phyloP scores from a whole-genome alignment of 2,329 filamentous ascomycete species.

The Mariannaea elegans region DNA sequence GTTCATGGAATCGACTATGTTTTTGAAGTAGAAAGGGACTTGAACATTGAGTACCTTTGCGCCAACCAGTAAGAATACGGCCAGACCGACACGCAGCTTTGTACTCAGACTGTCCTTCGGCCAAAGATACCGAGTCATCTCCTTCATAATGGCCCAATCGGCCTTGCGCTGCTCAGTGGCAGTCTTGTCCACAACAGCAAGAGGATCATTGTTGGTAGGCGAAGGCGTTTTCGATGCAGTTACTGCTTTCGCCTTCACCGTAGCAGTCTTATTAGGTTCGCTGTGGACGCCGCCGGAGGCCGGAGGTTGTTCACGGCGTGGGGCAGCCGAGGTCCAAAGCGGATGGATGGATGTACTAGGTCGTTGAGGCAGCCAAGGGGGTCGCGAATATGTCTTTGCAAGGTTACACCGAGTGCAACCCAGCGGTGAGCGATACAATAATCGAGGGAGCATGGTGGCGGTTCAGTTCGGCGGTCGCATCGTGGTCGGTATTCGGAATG shows the following conservation, averaged over 20 bases:
- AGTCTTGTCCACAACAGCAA: conserved; percentile 53
- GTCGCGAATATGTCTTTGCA: conserved; percentile 35
- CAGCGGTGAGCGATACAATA: conserved; percentile 45
- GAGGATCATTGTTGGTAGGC: conserved; percentile 42
- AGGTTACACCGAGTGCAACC: conserved; percentile 44
- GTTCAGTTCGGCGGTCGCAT: conserved; percentile 39
- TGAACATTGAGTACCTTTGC: conserved; percentile 97
- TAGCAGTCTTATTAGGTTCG: conserved; percentile 30
- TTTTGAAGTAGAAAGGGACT: conserved; percentile 99
- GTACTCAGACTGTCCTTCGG: conserved; percentile 80
- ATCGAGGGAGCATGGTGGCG: conserved; percentile 49
- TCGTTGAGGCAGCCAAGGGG: conserved; percentile 42
- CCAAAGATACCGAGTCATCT: conserved; percentile 97
- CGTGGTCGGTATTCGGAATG: conserved; percentile 37
- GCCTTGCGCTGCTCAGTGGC: conserved; percentile 92
- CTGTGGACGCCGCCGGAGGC: conserved; percentile 24
- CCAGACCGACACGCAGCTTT: conserved; percentile 83
- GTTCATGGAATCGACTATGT: conserved; percentile 97
- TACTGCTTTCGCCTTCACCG: conserved; percentile 31
- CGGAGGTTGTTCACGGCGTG: conserved; percentile 40
- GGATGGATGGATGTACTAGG: conserved; percentile 38
- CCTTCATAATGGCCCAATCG: conserved; percentile 98
- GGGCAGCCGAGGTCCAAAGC: conserved; percentile 45
- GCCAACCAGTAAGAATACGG: conserved; percentile 84
- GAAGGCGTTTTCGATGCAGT: conserved; percentile 31